These are phyloP conservation scores for Hypoxylon intermedium DNA, from an alignment of 495 filamentous ascomycete genomes.

Conservation along the genomic window DNA sequence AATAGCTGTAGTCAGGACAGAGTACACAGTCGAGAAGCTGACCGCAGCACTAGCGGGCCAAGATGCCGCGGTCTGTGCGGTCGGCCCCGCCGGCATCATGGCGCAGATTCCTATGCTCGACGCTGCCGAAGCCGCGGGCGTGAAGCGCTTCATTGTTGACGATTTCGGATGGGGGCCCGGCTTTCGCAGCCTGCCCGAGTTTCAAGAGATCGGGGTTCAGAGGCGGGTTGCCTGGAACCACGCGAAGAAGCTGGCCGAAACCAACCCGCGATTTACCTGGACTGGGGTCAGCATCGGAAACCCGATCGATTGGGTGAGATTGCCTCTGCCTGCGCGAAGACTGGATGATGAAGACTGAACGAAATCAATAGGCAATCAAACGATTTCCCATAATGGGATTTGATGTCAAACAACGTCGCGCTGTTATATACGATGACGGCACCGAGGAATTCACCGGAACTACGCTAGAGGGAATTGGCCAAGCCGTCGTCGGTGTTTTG, in stretches of 20 bases:
- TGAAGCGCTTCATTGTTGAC: constrained; percentile 59
- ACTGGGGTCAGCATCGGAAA: constrained; percentile 51
- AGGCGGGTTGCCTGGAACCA: constrained; percentile 39
- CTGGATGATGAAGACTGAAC: constrained; percentile 6
- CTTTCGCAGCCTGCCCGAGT: constrained; percentile 28
- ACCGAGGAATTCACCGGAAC: constrained; percentile 51
- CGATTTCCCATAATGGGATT: constrained; percentile 47
- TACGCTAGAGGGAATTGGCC: constrained; percentile 50
- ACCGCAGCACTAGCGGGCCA: constrained; percentile 48
- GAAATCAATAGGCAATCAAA: constrained; percentile 21
- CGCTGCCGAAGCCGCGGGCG: constrained; percentile 57
- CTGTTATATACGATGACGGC: constrained; percentile 56
- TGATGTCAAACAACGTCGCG: constrained; percentile 45
- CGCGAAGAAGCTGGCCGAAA: constrained; percentile 45
- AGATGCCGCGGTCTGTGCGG: constrained; percentile 53
- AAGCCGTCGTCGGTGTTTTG: constrained; percentile 52
- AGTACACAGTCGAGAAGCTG: constrained; percentile 54
- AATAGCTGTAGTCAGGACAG: constrained; percentile 45
- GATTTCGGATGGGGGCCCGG: constrained; percentile 60
- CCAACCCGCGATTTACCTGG: constrained; percentile 49
- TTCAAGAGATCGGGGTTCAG: constrained; percentile 24
- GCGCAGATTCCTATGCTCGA: constrained; percentile 54
- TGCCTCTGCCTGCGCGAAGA: too few species aligned
- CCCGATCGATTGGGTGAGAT: constrained; percentile 50
- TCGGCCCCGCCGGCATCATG: constrained; percentile 40